These are phyloP conservation scores for Ceriops zippeliana DNA, from an alignment of 345 rosid species.

Conservation along the genomic window DNA sequence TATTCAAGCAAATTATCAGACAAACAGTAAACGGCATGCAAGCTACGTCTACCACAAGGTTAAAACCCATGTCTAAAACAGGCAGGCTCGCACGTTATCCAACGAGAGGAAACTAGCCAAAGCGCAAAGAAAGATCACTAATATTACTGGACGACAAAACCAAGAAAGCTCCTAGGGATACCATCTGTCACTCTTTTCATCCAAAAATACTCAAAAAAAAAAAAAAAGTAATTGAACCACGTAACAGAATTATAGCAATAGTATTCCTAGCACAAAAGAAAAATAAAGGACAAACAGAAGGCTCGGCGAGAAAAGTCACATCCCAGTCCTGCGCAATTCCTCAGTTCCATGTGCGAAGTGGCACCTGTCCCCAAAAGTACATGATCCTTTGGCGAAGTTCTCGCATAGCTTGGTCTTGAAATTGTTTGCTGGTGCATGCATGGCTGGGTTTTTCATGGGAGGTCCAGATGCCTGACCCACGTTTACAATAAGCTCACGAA, in stretches of 20 bases:
- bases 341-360: slow-evolving; percentile 89
- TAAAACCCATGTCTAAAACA: too few relatives aligned
- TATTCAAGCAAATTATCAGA: too few relatives aligned
- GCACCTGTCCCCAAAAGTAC: slow-evolving; percentile 84
- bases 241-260: background rate
- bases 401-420: slow-evolving; percentile 90
- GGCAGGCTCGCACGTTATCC: too few relatives aligned
- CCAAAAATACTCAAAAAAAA: slow-evolving; percentile 5
- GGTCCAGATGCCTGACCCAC: slow-evolving; percentile 38
- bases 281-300: background rate
- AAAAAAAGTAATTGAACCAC: background rate
- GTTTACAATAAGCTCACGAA: slow-evolving; percentile 73
- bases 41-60: too few relatives aligned
- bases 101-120: too few relatives aligned
- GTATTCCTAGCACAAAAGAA: background rate
- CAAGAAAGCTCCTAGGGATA: slow-evolving; percentile 6
- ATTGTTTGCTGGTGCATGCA: slow-evolving; percentile 37
- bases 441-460: slow-evolving; percentile 28
- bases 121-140: background rate
- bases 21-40: too few relatives aligned
- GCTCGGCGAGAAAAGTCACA: slow-evolving; percentile 7
- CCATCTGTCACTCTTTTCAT: slow-evolving; percentile 6
- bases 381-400: slow-evolving; percentile 64
- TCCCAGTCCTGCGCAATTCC: slow-evolving; percentile 46
- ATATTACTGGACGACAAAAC: background rate